Evolutionary conservation across 2,329 filamentous ascomycete genomes (phyloP).

Genomic region (Diplodia mutila): DNA sequence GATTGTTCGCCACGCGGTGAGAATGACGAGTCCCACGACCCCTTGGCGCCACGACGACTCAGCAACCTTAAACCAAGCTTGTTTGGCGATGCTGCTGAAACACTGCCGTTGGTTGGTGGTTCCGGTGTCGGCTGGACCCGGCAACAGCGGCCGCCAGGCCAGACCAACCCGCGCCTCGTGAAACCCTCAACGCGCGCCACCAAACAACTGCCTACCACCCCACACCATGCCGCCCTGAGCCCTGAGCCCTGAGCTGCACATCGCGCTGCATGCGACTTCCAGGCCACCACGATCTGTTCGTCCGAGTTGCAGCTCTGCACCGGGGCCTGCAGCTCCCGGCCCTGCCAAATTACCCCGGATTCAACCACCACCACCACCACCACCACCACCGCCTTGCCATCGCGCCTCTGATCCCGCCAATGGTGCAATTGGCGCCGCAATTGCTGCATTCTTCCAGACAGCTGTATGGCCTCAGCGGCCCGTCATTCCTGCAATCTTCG

Average conservation of each 20-base stretch:
- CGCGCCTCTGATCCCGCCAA: not conserved
- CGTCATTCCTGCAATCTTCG: conserved; percentile 20
- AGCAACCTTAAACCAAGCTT: conserved; percentile 23
- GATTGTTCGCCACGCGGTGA: conserved; percentile 8
- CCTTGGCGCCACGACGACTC: conserved; percentile 22
- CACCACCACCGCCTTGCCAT: not conserved
- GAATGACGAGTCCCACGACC: conserved; percentile 12
- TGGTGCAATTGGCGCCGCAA: conserved; percentile 9
- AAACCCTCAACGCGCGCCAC: conserved; percentile 4
- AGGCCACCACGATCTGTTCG: conserved; percentile 7
- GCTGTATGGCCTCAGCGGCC: conserved; percentile 3
- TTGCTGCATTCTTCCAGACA: not conserved
- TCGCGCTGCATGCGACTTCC: not conserved
- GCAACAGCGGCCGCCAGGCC: not conserved
- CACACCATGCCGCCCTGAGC: not conserved
- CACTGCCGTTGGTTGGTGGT: not conserved
- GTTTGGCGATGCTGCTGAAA: conserved; percentile 10
- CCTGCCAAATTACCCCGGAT: conserved; percentile 17
- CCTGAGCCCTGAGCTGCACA: not conserved
- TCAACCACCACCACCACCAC: not conserved
- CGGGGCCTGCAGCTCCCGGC: not conserved
- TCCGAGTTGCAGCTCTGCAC: not conserved
- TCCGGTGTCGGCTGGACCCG: conserved; percentile 15
- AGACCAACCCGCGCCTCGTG: conserved; percentile 5
- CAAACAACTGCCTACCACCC: not conserved